Evolutionary conservation across 352 stramenopile genomes (phyloP).

Genomic region (Phytopythium mirpurense): DNA sequence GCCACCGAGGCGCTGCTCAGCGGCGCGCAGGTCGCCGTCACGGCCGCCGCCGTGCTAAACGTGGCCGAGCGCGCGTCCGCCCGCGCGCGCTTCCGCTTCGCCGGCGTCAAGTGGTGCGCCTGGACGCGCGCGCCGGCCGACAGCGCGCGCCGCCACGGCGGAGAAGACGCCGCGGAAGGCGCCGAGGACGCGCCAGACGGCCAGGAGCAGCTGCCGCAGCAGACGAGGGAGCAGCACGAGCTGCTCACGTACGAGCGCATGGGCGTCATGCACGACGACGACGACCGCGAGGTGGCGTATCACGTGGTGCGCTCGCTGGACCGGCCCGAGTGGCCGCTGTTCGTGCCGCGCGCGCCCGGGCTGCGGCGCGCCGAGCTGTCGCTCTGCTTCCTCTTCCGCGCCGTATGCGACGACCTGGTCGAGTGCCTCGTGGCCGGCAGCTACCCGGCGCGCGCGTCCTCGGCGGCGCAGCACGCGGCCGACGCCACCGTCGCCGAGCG

Average conservation of each 20-base stretch:
- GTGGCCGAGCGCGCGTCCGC: constrained; percentile 22
- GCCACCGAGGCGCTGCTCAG: constrained; percentile 33
- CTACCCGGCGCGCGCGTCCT: constrained; percentile 28
- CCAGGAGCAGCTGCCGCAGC: background rate
- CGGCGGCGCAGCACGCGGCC: constrained; percentile 16
- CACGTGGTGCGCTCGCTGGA: constrained; percentile 45
- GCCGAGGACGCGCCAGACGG: constrained; percentile 5
- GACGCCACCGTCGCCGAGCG: constrained; percentile 34
- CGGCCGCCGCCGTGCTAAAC: constrained; percentile 36
- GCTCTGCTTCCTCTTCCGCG: constrained; percentile 45
- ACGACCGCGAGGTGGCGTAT: constrained; percentile 41
- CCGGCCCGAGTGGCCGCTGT: constrained; percentile 30
- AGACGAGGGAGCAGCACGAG: constrained; percentile 14
- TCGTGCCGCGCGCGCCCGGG: constrained; percentile 14
- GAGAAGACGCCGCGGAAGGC: background rate
- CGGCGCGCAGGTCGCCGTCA: constrained; percentile 13
- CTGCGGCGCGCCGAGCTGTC: constrained; percentile 30
- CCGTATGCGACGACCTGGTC: constrained; percentile 46
- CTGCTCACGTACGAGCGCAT: constrained; percentile 60
- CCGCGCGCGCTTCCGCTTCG: constrained; percentile 43
- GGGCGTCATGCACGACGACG: constrained; percentile 32
- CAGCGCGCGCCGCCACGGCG: background rate
- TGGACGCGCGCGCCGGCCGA: constrained; percentile 18
- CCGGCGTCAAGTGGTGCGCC: constrained; percentile 49
- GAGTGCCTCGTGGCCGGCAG: constrained; percentile 48